Evolutionary conservation across 495 filamentous ascomycete genomes (phyloP).

Genomic region (Hypomontagnella monticulosa): DNA sequence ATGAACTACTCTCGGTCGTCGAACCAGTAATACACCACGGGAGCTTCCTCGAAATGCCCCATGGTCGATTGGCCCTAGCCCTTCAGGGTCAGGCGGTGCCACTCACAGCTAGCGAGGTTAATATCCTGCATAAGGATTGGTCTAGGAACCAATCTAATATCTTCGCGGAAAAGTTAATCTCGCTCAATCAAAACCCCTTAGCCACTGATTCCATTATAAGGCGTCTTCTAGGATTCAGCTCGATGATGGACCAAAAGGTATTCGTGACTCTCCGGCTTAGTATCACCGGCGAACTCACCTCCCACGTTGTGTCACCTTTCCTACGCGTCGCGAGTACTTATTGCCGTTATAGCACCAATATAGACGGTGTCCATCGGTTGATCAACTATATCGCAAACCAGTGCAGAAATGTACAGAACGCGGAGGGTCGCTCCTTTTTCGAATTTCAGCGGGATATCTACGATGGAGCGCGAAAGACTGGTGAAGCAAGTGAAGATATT

Average conservation of each 20-base stretch:
- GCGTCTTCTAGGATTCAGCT: slow-evolving; percentile 51
- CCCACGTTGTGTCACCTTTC: slow-evolving; percentile 48
- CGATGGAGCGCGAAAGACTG: slow-evolving; percentile 42
- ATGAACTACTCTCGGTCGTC: slow-evolving; percentile 58
- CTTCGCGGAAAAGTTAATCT: slow-evolving; percentile 61
- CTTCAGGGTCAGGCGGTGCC: slow-evolving; percentile 45
- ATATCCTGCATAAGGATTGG: slow-evolving; percentile 56
- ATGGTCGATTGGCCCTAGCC: slow-evolving; percentile 39
- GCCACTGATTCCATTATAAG: slow-evolving; percentile 57
- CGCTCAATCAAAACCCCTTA: slow-evolving; percentile 57
- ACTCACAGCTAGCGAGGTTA: slow-evolving; percentile 52
- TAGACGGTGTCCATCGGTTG: slow-evolving; percentile 43
- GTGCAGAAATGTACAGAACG: slow-evolving; percentile 50
- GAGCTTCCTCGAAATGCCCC: slow-evolving; percentile 53
- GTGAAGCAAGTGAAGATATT: slow-evolving; percentile 42
- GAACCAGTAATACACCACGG: slow-evolving; percentile 57
- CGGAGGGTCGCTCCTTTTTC: slow-evolving; percentile 54
- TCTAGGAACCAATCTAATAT: slow-evolving; percentile 49
- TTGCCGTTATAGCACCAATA: slow-evolving; percentile 44
- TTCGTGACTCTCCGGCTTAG: slow-evolving; percentile 45
- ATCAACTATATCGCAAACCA: slow-evolving; percentile 50
- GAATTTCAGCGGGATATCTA: slow-evolving; percentile 53
- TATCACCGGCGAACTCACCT: slow-evolving; percentile 49
- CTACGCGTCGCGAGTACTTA: slow-evolving; percentile 50
- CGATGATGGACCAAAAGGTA: slow-evolving; percentile 48